Conservation (phyloP, 768 basidiomycete genomes). For the Lactifluus subvellereus region DNA sequence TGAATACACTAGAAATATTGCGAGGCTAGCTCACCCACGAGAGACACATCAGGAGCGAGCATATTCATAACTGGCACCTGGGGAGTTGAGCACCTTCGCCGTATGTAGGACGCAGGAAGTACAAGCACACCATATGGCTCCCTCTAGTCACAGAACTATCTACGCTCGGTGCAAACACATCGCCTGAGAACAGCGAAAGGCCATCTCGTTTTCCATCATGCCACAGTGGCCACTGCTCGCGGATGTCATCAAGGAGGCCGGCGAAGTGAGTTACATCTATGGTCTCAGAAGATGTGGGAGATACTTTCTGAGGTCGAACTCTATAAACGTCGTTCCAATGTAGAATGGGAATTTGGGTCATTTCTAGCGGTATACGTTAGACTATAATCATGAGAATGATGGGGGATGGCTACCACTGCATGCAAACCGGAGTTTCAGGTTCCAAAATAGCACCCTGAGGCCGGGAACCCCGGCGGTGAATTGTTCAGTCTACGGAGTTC, state of each 20-base stretch:
- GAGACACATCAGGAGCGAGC: conserved; percentile 70
- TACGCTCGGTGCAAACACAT: conserved; percentile 80
- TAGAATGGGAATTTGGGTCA: conserved; percentile 42
- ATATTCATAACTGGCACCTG: conserved; percentile 84
- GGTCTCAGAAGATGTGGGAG: conserved; percentile 46
- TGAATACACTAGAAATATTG: background rate
- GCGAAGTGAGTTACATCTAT: conserved; percentile 86
- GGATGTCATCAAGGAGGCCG: conserved; percentile 58
- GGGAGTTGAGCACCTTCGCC: background rate
- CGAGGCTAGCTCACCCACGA: conserved; percentile 53
- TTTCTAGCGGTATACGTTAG: conserved; percentile 17
- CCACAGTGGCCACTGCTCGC: conserved; percentile 48
- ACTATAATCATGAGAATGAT: background rate
- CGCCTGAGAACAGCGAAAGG: conserved; percentile 80
- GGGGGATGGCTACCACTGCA: too few species aligned
- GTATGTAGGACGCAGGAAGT: background rate
- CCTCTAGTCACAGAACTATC: conserved; percentile 87
- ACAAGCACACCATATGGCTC: conserved; percentile 71
- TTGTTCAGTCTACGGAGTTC: too few species aligned
- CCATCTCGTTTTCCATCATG: conserved; percentile 57
- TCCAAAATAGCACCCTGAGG: too few species aligned
- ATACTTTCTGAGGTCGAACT: conserved; percentile 66
- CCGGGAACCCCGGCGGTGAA: too few species aligned
- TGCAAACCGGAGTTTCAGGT: too few species aligned
- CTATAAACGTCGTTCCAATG: conserved; percentile 87